Conservation (phyloP, 2,329 filamentous ascomycete genomes). For the Aureobasidium sp. region DNA sequence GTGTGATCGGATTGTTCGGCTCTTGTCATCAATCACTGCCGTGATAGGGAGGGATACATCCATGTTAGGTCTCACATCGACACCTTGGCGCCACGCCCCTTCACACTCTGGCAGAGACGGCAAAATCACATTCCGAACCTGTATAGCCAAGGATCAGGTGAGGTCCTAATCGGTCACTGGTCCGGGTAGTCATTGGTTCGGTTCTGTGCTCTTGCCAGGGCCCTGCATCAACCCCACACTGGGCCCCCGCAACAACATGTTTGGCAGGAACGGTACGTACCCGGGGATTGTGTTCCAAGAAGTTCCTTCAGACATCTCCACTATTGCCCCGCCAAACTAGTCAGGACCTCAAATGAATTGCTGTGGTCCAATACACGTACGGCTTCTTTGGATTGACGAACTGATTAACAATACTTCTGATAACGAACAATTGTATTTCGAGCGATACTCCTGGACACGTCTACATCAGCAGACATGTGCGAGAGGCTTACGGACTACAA, state of each 20-base stretch:
- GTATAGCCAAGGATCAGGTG: conserved; percentile 10
- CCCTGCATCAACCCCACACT: conserved; percentile 13
- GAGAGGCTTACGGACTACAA: neutral
- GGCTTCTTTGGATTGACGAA: neutral
- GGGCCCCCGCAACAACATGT: neutral
- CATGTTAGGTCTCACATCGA: neutral
- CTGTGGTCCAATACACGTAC: neutral
- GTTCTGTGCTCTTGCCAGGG: neutral
- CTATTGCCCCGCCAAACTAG: conserved; percentile 7
- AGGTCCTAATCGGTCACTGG: neutral
- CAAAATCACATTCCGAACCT: neutral
- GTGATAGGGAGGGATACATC: too few relatives aligned
- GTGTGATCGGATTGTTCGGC: neutral
- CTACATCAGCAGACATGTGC: neutral
- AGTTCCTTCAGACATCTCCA: neutral
- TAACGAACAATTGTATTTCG: neutral
- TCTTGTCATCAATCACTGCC: neutral
- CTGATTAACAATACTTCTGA: neutral
- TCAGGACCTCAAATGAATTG: neutral
- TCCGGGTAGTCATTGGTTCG: neutral
- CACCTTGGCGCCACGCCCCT: conserved; percentile 3
- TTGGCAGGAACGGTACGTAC: conserved; percentile 10
- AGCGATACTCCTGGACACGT: neutral
- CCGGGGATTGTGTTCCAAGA: neutral
- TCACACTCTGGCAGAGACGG: neutral